phyloP scores from a whole-genome alignment of 257 asterid species.

The Dorcoceras hygrometricum region DNA sequence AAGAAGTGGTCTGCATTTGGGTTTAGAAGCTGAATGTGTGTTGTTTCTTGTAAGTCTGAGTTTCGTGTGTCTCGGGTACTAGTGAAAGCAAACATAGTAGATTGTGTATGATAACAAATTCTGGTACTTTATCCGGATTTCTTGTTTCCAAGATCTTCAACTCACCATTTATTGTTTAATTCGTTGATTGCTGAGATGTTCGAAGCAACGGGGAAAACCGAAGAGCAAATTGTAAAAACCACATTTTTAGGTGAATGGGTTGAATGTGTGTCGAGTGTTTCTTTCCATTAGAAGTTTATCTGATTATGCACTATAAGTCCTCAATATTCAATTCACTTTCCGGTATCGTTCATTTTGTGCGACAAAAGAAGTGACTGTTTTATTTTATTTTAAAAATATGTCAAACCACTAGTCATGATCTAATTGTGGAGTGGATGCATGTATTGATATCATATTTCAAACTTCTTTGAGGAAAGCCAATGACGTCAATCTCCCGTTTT shows the following conservation, averaged over 20 bases:
- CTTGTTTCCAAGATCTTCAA: constrained; percentile 35
- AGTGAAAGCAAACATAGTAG: constrained; percentile 49
- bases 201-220: neutral
- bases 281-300: too few species aligned
- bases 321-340: neutral
- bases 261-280: neutral
- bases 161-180: constrained; percentile 28
- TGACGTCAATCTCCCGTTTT: too few species aligned
- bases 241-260: neutral
- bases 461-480: too few species aligned
- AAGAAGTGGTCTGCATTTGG: constrained; percentile 98
- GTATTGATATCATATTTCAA: too few species aligned
- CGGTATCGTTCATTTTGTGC: neutral
- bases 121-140: constrained; percentile 43
- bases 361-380: neutral
- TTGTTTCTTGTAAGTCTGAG: constrained; percentile 8
- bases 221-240: neutral
- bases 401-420: too few species aligned
- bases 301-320: neutral
- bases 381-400: too few species aligned
- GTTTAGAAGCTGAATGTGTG: constrained; percentile 60
- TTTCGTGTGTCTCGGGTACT: constrained; percentile 25
- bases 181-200: neutral
- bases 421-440: too few species aligned
- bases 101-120: constrained; percentile 54